Evolutionary conservation across 768 basidiomycete species (phyloP), one percentile per base, ranked within the genome.

Genomic region (Pleurotus platypus): DNA sequence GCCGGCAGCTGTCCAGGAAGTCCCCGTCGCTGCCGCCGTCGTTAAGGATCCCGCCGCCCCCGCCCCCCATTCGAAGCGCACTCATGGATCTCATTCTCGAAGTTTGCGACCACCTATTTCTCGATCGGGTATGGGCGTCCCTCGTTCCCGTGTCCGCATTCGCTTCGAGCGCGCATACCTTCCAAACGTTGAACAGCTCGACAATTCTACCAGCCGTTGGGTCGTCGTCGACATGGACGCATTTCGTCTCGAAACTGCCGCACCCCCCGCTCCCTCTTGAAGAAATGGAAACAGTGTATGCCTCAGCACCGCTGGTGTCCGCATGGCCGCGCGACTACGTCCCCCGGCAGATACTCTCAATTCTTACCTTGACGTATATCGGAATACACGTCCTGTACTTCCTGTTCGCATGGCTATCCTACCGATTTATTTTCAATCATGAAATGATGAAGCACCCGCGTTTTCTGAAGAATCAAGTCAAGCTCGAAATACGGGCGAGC

Each of bases 391-490:
- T 86, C 49, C 80, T 99, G 47, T 99, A 99, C 72, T 94, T 97
- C 72, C 51, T 88, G 22, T 89, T 98, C 63, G 94, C 94, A n/a
- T 75, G 80, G 43, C 70, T 91, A 22, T 94, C 93, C 2, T 99
- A 92, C 74, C 72, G 72, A 45, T 86, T 79, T 72, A 84, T 98
- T 56, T 99, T 98, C 82, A 94, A 98, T 73, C 89, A 90, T 66
- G 90, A 89, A 18, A 97, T 90, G 93, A 95, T 90, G 88, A 79
- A 81, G 30, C 97, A 99, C 73, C 97, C 97, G 0, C 83, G 91
- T 27, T 99, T 95, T 75, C 77, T 97, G 46, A 88, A 91, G 67
- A 84, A 94, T 66, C 97, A 99, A 69, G 83, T 91, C 62, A 80
- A 73, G 61, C 69, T 78, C 16, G 97, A 99, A 74, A 98, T 99